Conservation (phyloP, 2,329 filamentous ascomycete genomes). For the Emmonsiellopsis sp. region DNA sequence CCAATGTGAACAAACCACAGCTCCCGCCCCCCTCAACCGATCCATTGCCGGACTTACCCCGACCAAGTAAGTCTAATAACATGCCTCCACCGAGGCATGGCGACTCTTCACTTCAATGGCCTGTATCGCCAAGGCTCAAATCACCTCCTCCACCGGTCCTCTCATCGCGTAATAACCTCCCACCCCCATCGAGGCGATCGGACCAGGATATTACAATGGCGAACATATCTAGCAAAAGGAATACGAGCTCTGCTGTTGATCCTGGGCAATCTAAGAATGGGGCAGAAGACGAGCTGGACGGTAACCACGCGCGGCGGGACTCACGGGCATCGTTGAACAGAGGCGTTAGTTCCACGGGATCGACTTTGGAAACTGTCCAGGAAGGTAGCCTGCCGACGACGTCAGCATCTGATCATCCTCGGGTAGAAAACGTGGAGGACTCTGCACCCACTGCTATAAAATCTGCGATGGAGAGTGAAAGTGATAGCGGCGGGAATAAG, state of each 20-base stretch:
- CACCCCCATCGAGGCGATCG: constrained; percentile 35
- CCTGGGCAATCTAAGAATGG: constrained; percentile 23
- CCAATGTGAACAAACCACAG: constrained; percentile 58
- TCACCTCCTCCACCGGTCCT: constrained; percentile 54
- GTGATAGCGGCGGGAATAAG: constrained; percentile 42
- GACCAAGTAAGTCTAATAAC: constrained; percentile 52
- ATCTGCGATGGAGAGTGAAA: constrained; percentile 50
- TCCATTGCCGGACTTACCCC: constrained; percentile 50
- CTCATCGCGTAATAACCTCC: constrained; percentile 23
- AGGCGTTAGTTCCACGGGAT: constrained; percentile 49
- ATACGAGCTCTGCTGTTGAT: constrained; percentile 13
- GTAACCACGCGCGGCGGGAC: constrained; percentile 7
- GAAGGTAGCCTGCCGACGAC: constrained; percentile 74
- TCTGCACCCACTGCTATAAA: constrained; percentile 37
- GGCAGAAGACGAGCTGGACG: constrained; percentile 14
- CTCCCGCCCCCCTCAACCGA: constrained; percentile 55
- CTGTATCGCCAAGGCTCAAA: constrained; percentile 33
- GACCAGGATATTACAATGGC: constrained; percentile 38
- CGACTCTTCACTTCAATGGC: constrained; percentile 60
- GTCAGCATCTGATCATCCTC: constrained; percentile 38
- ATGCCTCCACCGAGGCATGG: constrained; percentile 21
- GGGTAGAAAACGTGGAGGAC: constrained; percentile 33
- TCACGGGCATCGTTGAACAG: constrained; percentile 50
- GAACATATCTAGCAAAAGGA: constrained; percentile 46
- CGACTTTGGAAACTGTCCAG: constrained; percentile 79